phyloP scores from a whole-genome alignment of 1,284 basidiomycete genomes.

The Chondrostereum purpureum region DNA sequence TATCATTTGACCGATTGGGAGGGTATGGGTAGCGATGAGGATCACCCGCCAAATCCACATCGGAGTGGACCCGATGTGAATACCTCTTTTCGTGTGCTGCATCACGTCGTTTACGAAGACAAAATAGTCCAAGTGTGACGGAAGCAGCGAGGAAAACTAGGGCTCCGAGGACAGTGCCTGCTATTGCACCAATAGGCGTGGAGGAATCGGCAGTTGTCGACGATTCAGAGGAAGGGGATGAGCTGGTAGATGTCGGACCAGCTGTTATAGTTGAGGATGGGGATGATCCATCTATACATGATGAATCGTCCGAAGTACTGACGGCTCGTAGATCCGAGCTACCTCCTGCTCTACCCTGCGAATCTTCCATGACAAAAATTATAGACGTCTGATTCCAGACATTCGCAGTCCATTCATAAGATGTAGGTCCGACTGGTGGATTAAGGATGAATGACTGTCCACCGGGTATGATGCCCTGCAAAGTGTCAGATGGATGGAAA shows the following conservation, averaged over 20 bases:
- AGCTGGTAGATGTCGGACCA: slow-evolving; percentile 21
- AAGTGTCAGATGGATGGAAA: slow-evolving; percentile 2
- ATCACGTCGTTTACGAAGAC: slow-evolving; percentile 34
- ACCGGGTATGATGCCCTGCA: slow-evolving; percentile 59
- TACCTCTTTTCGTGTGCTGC: slow-evolving; percentile 13
- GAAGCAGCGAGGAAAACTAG: slow-evolving; percentile 45
- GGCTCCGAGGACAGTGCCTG: slow-evolving; percentile 52
- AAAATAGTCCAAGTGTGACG: slow-evolving; percentile 44
- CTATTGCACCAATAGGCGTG: slow-evolving; percentile 42
- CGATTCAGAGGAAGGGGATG: slow-evolving; percentile 21
- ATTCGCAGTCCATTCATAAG: slow-evolving; percentile 53
- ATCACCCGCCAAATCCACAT: slow-evolving; percentile 1
- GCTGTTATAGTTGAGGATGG: slow-evolving; percentile 37
- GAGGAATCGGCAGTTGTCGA: slow-evolving; percentile 18
- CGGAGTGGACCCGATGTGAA: slow-evolving; percentile 22
- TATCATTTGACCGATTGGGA: not conserved
- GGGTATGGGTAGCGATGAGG: not conserved
- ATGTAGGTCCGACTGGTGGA: slow-evolving; percentile 34
- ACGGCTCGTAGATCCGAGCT: slow-evolving; percentile 45
- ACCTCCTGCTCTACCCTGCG: slow-evolving; percentile 50
- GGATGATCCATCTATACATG: slow-evolving; percentile 46
- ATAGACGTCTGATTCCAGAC: slow-evolving; percentile 54
- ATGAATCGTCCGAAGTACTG: slow-evolving; percentile 39
- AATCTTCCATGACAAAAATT: slow-evolving; percentile 57
- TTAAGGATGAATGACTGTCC: slow-evolving; percentile 45